A percentile compares a stretch with the other conserved stretches of the same genome.
phyloP scores from a whole-genome alignment of 345 rosid genomes.

The Psidium guajava region DNA sequence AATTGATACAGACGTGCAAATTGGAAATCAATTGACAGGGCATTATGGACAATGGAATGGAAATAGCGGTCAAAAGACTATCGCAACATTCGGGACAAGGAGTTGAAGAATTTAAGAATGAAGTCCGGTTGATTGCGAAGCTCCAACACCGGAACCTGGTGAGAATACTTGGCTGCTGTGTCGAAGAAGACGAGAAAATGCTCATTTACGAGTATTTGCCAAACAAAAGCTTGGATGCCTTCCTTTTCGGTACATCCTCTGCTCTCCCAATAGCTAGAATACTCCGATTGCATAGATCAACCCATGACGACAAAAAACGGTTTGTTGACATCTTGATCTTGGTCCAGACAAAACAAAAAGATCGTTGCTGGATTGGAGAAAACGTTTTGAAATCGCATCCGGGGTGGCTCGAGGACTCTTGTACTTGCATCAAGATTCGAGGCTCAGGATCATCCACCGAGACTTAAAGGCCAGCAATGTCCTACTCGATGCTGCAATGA shows the following conservation, averaged over 20 bases:
- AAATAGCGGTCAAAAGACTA: slow-evolving; percentile 28
- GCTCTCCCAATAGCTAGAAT: neutral
- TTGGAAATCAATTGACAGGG: slow-evolving; percentile 9
- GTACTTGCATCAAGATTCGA: slow-evolving; percentile 70
- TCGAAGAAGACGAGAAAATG: slow-evolving; percentile 18
- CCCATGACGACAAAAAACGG: no score
- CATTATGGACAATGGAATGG: slow-evolving; percentile 1
- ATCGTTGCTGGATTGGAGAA: slow-evolving; percentile 31
- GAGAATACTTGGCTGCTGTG: slow-evolving; percentile 19
- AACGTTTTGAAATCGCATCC: slow-evolving; percentile 30
- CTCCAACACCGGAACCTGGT: slow-evolving; percentile 29
- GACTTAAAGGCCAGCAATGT: slow-evolving; percentile 61
- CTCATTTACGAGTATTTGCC: slow-evolving; percentile 31
- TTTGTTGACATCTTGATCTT: neutral
- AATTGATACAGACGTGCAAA: neutral
- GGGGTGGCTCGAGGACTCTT: slow-evolving; percentile 63
- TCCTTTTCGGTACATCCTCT: slow-evolving; percentile 16
- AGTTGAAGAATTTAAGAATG: slow-evolving; percentile 23
- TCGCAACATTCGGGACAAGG: slow-evolving; percentile 24
- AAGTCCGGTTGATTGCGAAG: slow-evolving; percentile 16
- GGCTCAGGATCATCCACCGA: slow-evolving; percentile 65
- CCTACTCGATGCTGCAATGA: slow-evolving; percentile 37
- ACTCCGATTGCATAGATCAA: neutral
- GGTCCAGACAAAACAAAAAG: neutral
- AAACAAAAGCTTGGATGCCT: slow-evolving; percentile 29